phyloP scores from a whole-genome alignment of 176 grass and related monocot genomes.

The Hyparrhenia diplandra region DNA sequence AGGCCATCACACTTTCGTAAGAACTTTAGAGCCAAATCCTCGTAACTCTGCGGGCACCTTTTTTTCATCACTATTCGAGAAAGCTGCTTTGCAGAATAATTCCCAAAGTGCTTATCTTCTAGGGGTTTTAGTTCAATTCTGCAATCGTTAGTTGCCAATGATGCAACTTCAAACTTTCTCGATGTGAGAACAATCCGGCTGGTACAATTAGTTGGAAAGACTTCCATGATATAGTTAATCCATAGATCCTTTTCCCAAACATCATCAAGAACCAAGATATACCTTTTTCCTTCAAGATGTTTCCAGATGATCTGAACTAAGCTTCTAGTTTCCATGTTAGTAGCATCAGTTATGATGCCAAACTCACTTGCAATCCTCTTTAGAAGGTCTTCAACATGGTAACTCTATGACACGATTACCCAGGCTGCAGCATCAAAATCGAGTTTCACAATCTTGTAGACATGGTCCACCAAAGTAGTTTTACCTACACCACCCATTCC shows the following conservation, averaged over 20 bases:
- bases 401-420: background rate
- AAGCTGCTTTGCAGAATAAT: background rate
- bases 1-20: background rate
- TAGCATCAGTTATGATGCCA: background rate
- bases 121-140: background rate
- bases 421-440: background rate
- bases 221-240: background rate
- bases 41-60: background rate
- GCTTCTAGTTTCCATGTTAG: background rate
- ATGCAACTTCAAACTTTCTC: background rate
- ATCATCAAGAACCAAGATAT: conserved; percentile 3
- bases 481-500: background rate
- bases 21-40: background rate
- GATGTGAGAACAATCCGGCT: background rate
- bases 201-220: background rate
- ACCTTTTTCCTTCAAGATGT: conserved; percentile 4
- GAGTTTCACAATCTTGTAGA: background rate
- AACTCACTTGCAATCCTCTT: background rate
- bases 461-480: background rate
- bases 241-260: background rate
- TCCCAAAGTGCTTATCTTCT: background rate
- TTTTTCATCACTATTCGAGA: background rate
- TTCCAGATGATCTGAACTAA: background rate
- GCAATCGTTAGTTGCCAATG: background rate
- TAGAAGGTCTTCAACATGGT: background rate